phyloP scores from a whole-genome alignment of 2,329 filamentous ascomycete species.

The Phaeosphaeriaceae sp. region DNA sequence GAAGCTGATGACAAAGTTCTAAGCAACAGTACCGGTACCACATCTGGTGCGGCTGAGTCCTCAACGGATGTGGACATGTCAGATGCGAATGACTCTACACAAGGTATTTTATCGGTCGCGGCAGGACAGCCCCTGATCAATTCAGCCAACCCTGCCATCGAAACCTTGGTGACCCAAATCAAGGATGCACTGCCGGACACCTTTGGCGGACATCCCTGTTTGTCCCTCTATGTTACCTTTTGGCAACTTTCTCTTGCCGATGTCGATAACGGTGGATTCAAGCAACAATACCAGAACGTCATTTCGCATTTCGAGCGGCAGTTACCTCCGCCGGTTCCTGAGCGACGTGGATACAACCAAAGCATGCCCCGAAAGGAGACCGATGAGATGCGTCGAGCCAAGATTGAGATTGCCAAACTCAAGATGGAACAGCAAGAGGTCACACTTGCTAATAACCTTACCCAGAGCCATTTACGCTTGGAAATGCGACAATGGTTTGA shows the following conservation, averaged over 20 bases:
- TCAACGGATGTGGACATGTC: slow-evolving; percentile 50
- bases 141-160: slow-evolving; percentile 70
- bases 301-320: slow-evolving; percentile 54
- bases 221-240: slow-evolving; percentile 87
- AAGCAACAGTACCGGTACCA: slow-evolving; percentile 7
- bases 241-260: slow-evolving; percentile 90
- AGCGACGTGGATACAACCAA: slow-evolving; percentile 66
- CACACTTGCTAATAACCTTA: slow-evolving; percentile 58
- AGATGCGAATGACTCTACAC: slow-evolving; percentile 28
- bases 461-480: slow-evolving; percentile 67
- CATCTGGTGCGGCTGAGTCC: slow-evolving; percentile 7
- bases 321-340: slow-evolving; percentile 58
- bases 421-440: slow-evolving; percentile 59
- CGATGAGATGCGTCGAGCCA: slow-evolving; percentile 70
- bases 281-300: slow-evolving; percentile 79
- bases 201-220: slow-evolving; percentile 72
- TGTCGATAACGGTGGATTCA: slow-evolving; percentile 64
- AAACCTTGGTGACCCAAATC: slow-evolving; percentile 74
- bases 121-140: not conserved
- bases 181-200: slow-evolving; percentile 65
- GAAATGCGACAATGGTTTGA: slow-evolving; percentile 83
- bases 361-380: slow-evolving; percentile 57
- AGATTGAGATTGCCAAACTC: slow-evolving; percentile 71
- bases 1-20: slow-evolving; percentile 23
- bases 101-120: not conserved